A percentile compares a stretch with the other conserved stretches of the same genome.
phyloP scores from a whole-genome alignment of 2,329 filamentous ascomycete species.

The Pezicula radicicola region DNA sequence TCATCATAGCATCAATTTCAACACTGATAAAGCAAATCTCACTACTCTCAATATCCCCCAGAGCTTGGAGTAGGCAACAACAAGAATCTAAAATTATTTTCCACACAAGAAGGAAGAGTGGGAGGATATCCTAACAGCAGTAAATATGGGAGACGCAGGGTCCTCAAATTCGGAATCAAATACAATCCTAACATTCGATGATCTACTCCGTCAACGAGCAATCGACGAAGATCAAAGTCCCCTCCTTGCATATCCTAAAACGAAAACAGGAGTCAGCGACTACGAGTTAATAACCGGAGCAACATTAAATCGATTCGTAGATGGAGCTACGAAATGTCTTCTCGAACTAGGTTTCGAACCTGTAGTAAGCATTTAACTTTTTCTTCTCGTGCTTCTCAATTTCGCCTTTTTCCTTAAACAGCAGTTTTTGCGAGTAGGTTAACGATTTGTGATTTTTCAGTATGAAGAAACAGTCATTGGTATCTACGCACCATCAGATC shows the following conservation, averaged over 20 bases:
- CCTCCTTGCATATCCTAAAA: neutral
- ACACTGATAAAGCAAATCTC: too few relatives aligned
- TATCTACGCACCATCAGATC: slow-evolving; percentile 24
- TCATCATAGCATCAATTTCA: too few relatives aligned
- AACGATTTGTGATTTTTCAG: neutral
- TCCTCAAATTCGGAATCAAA: too few relatives aligned
- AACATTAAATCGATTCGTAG: slow-evolving; percentile 15
- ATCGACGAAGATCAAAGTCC: slow-evolving; percentile 2
- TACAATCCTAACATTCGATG: neutral
- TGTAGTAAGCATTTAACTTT: neutral
- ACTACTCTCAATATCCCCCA: too few relatives aligned
- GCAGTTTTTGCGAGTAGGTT: too few relatives aligned
- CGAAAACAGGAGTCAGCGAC: slow-evolving; percentile 7
- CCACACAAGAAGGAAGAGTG: too few relatives aligned
- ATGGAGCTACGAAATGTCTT: slow-evolving; percentile 13
- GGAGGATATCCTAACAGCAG: too few relatives aligned
- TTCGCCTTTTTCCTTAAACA: neutral
- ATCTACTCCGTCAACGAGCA: neutral
- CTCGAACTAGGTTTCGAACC: slow-evolving; percentile 5
- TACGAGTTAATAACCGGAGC: slow-evolving; percentile 18
- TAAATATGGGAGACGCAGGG: too few relatives aligned
- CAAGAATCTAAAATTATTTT: too few relatives aligned
- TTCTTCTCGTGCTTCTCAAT: too few relatives aligned
- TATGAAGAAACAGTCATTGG: slow-evolving; percentile 11
- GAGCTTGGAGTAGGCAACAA: too few relatives aligned